Evolutionary conservation across 140 eudicot genomes (phyloP), one percentile per base, ranked within the genome.

Genomic region (Cichorium intybus): DNA sequence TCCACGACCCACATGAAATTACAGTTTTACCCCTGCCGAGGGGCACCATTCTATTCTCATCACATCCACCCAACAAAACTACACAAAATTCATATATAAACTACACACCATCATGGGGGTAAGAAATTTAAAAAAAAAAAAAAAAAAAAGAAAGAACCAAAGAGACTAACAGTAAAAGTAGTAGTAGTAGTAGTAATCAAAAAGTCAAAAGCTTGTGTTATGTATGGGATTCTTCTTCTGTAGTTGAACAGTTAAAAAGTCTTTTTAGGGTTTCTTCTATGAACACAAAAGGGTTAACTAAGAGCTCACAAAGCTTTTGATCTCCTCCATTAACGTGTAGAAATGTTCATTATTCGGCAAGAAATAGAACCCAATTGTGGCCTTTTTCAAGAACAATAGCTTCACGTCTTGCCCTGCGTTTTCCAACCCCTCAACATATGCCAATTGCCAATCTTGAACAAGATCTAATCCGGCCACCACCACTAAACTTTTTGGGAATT

Each of bases 301-400:
- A 77, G 87, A 67, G 77, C 71, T 73, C 56, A 84, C 82, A 68
- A 93, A 93, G 78, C 69, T 82, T n/a, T 74, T 84, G 18, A 93
- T 93, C 82, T 83, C 85, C 35, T 85, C 95, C 97, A 88, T 93
- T 24, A 93, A 79, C 17, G 79, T 41, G 52, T 73, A 79, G 73
- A 88, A 93, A 78, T 93, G 93, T 24, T 93, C 95, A 59, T 88
- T 93, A 67, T 93, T 93, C 0, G 99, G 97, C 76, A 93, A 76
- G 93, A 93, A 93, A 75, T 85, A 93, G 79, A 93, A 93, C 56
- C 99, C 99, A 26, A 93, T 93, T 1, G 99, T 93, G 15, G 99
- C 99, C 56, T 93, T 68, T 47, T 85, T 59, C 23, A 93, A 76
- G 73, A 71, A 88, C 22, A 93, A 79, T 4, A 85, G 67, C 20